Conservation (phyloP, 2,329 filamentous ascomycete genomes). For the Exophiala sp. region DNA sequence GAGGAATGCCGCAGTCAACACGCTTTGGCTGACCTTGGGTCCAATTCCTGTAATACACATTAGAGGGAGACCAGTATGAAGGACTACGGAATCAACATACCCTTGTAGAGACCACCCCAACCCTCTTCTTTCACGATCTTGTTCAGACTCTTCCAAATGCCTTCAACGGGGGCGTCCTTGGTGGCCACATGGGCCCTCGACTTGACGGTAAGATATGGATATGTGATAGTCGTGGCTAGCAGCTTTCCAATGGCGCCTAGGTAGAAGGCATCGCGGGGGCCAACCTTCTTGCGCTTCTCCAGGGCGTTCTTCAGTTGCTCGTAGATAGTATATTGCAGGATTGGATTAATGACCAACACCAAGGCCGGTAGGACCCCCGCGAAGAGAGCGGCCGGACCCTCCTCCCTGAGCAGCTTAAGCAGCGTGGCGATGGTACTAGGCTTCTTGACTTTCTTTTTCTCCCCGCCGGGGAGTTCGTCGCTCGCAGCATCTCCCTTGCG, state of each 20-base stretch:
- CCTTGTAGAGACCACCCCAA: slow-evolving; percentile 81
- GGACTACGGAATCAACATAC: slow-evolving; percentile 34
- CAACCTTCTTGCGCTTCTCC: slow-evolving; percentile 71
- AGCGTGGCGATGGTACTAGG: slow-evolving; percentile 77
- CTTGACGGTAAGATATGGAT: slow-evolving; percentile 98
- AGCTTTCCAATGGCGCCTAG: slow-evolving; percentile 91
- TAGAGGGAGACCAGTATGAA: slow-evolving; percentile 6
- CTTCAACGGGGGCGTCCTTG: slow-evolving; percentile 68
- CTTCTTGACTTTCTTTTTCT: slow-evolving; percentile 45
- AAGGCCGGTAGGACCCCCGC: slow-evolving; percentile 87
- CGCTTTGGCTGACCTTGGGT: slow-evolving; percentile 94
- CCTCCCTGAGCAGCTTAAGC: slow-evolving; percentile 69
- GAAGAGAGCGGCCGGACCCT: slow-evolving; percentile 81
- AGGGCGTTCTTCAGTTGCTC: slow-evolving; percentile 93
- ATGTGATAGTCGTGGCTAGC: slow-evolving; percentile 86
- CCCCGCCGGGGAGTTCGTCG: slow-evolving; percentile 36
- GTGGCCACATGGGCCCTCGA: slow-evolving; percentile 91
- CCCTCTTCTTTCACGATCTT: slow-evolving; percentile 83
- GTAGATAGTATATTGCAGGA: slow-evolving; percentile 96
- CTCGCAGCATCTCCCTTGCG: slow-evolving; percentile 56
- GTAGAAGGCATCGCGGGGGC: slow-evolving; percentile 80
- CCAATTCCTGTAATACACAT: slow-evolving; percentile 64
- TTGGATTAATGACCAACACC: slow-evolving; percentile 94
- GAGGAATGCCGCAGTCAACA: slow-evolving; percentile 88
- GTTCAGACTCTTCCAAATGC: slow-evolving; percentile 69